Percentiles rank a stretch among this genome's conserved stretches.
These are phyloP conservation scores for Jatropha multifida DNA, from an alignment of 441 rosid species.

Conservation along the genomic window DNA sequence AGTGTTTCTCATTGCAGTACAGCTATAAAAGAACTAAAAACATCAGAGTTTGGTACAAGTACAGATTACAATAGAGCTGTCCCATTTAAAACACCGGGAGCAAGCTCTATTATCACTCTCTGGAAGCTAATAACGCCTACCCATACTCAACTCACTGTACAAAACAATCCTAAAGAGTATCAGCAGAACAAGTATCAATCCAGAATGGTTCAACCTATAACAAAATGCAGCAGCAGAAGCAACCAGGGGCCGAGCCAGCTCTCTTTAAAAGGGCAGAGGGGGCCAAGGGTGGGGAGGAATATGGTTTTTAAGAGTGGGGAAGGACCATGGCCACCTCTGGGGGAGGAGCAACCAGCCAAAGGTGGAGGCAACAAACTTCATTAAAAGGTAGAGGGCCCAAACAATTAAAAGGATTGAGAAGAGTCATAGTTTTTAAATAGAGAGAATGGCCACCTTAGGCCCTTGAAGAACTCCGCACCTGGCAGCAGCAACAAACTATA, in stretches of 20 bases:
- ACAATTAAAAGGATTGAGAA: too few relatives aligned
- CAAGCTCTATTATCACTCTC: slow-evolving; percentile 24
- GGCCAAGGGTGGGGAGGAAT: too few relatives aligned
- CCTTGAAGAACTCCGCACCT: too few relatives aligned
- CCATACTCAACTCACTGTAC: slow-evolving; percentile 40
- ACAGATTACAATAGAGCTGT: slow-evolving; percentile 18
- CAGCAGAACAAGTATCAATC: neutral
- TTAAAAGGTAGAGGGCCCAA: too few relatives aligned
- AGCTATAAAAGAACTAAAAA: neutral
- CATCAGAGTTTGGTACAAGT: slow-evolving; percentile 13
- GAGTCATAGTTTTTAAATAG: too few relatives aligned
- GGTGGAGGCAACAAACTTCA: too few relatives aligned
- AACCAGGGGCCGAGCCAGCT: neutral
- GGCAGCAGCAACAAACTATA: slow-evolving; percentile 20
- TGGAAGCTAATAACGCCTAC: slow-evolving; percentile 19
- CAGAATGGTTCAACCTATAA: neutral
- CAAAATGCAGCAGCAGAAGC: neutral
- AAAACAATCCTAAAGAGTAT: slow-evolving; percentile 28
- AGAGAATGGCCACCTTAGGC: too few relatives aligned
- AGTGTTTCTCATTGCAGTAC: slow-evolving; percentile 15
- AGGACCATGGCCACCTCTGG: too few relatives aligned
- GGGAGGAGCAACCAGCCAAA: too few relatives aligned
- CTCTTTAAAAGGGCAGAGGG: too few relatives aligned
- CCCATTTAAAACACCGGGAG: slow-evolving; percentile 43
- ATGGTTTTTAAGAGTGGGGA: too few relatives aligned